Conservation (phyloP, 31 red algal species). For the Porphyra umbilicalis region DNA sequence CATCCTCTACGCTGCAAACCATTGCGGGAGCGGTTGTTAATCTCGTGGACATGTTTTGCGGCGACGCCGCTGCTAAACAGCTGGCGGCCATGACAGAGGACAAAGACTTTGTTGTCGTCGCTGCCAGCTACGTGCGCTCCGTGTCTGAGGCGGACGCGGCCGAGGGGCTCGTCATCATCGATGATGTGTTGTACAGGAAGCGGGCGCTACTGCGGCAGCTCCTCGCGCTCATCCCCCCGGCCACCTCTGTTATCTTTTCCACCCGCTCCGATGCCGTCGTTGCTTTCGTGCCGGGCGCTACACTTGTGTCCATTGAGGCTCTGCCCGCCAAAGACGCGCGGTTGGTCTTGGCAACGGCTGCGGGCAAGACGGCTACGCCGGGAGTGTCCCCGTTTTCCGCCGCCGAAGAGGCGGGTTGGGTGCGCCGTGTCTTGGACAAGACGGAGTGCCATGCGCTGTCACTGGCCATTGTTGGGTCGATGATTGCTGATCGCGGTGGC, state of each 20-base stretch:
- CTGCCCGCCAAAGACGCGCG: neutral
- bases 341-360: neutral
- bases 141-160: neutral
- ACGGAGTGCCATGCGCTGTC: neutral
- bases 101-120: neutral
- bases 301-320: neutral
- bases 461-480: neutral
- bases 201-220: neutral
- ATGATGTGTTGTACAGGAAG: neutral
- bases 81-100: neutral
- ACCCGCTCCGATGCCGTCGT: neutral
- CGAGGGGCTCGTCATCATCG: neutral
- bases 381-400: neutral
- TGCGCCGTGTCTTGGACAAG: neutral
- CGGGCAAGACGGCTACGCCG: neutral
- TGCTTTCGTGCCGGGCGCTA: neutral
- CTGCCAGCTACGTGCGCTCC: neutral
- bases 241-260: neutral
- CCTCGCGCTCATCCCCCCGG: neutral
- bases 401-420: neutral
- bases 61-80: neutral
- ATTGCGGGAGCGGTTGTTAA: neutral
- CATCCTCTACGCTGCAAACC: neutral
- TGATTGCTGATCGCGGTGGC: neutral
- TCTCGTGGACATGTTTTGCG: neutral